These are phyloP conservation scores for Magnusiomyces fungicola DNA, from an alignment of 1,139 yeast species.

Conservation along the genomic window DNA sequence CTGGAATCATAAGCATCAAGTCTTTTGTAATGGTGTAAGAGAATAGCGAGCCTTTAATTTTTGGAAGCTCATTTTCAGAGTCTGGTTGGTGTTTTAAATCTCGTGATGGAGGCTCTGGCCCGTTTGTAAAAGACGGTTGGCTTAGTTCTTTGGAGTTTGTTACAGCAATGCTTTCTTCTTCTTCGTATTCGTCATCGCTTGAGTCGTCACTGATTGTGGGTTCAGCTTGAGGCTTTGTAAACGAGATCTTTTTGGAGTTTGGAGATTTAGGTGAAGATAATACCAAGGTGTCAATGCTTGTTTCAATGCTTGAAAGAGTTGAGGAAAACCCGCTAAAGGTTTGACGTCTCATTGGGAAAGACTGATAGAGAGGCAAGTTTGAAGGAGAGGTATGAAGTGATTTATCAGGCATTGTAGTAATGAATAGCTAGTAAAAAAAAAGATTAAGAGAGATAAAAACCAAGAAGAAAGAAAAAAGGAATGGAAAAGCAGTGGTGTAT, in stretches of 20 bases:
- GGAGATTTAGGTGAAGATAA: not conserved
- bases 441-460: not conserved
- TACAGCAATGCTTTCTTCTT: not conserved
- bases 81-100: not conserved
- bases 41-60: constrained; percentile 9
- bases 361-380: not conserved
- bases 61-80: not conserved
- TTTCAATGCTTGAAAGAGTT: too few relatives aligned
- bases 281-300: not conserved
- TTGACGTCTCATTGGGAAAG: not conserved
- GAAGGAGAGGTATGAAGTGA: not conserved
- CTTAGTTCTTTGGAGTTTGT: not conserved
- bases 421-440: too few relatives aligned
- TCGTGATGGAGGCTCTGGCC: not conserved
- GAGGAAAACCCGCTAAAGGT: too few relatives aligned
- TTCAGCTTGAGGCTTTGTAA: too few relatives aligned
- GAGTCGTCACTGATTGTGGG: not conserved
- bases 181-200: not conserved
- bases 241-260: not conserved
- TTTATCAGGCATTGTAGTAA: not conserved
- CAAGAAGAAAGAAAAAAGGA: not conserved
- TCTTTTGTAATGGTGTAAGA: constrained; percentile 20
- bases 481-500: not conserved
- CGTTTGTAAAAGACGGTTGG: not conserved
- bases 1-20: constrained; percentile 22